phyloP scores from a whole-genome alignment of 495 filamentous ascomycete genomes.

The Lindgomyces ingoldianus region DNA sequence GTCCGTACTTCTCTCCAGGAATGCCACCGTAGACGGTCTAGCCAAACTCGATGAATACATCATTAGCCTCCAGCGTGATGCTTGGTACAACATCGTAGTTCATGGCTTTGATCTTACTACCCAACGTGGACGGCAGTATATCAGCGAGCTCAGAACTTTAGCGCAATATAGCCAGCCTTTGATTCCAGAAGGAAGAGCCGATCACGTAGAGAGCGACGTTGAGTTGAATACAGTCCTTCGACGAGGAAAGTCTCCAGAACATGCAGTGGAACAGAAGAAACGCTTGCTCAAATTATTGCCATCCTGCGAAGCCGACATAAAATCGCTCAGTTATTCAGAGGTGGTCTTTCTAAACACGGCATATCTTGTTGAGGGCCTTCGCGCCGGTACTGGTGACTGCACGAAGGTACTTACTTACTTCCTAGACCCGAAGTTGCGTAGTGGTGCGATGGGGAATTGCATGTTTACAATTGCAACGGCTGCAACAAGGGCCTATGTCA shows the following conservation, averaged over 20 bases:
- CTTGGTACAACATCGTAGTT: slow-evolving; percentile 95
- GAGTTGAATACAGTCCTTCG: slow-evolving; percentile 90
- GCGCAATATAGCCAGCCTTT: slow-evolving; percentile 83
- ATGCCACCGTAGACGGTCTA: slow-evolving; percentile 46
- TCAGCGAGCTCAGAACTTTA: slow-evolving; percentile 73
- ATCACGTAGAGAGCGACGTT: slow-evolving; percentile 89
- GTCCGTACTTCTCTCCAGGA: slow-evolving; percentile 66
- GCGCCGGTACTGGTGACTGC: slow-evolving; percentile 80
- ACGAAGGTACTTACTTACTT: slow-evolving; percentile 88
- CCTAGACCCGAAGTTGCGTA: slow-evolving; percentile 80
- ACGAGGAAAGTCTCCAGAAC: slow-evolving; percentile 74
- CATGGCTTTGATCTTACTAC: slow-evolving; percentile 83
- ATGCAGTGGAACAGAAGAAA: slow-evolving; percentile 76
- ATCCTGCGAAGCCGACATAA: slow-evolving; percentile 72
- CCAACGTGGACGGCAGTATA: slow-evolving; percentile 63
- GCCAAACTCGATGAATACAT: slow-evolving; percentile 54
- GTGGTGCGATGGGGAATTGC: slow-evolving; percentile 74
- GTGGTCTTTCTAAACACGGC: slow-evolving; percentile 89
- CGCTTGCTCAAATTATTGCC: slow-evolving; percentile 71
- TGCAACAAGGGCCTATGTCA: slow-evolving; percentile 72
- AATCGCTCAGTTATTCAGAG: slow-evolving; percentile 76
- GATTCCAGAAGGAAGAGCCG: slow-evolving; percentile 78
- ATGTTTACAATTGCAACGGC: slow-evolving; percentile 81
- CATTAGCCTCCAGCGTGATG: slow-evolving; percentile 73
- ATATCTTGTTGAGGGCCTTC: slow-evolving; percentile 78